Evolutionary conservation across 1,284 basidiomycete species (phyloP).

Genomic region (Cutaneotrichosporon spelunceum): DNA sequence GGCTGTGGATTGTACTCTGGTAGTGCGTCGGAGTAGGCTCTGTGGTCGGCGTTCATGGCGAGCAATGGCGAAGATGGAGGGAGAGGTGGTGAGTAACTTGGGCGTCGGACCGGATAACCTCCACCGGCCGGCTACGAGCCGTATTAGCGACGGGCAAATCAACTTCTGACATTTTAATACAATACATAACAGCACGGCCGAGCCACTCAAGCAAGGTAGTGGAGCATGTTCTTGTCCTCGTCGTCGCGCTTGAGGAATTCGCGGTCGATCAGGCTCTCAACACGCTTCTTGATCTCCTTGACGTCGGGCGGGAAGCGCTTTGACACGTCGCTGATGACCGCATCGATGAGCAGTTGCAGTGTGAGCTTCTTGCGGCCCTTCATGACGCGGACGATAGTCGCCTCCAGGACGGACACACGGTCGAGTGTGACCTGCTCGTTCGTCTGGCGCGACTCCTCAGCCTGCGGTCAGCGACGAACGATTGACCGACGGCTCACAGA

Average conservation of each 20-base stretch:
- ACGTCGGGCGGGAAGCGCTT: constrained; percentile 55
- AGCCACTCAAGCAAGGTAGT: constrained; percentile 66
- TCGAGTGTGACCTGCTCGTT: constrained; percentile 81
- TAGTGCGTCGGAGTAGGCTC: neutral
- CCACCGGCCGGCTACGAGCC: no score
- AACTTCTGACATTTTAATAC: neutral
- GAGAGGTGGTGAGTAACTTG: neutral
- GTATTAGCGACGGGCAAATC: constrained; percentile 1
- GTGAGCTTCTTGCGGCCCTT: constrained; percentile 83
- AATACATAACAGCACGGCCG: neutral
- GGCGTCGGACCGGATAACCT: neutral
- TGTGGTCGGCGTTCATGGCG: constrained; percentile 13
- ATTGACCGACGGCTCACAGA: constrained; percentile 56
- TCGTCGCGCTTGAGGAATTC: constrained; percentile 66
- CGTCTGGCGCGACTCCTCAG: constrained; percentile 80
- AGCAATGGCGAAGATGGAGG: neutral
- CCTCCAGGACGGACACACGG: constrained; percentile 79
- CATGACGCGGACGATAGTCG: constrained; percentile 93
- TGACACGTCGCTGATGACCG: constrained; percentile 63
- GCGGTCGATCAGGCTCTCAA: constrained; percentile 74
- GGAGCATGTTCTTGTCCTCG: constrained; percentile 64
- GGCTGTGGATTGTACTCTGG: constrained; percentile 19
- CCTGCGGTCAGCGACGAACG: constrained; percentile 52
- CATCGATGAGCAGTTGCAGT: constrained; percentile 64
- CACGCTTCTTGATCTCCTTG: constrained; percentile 73